These are phyloP conservation scores for Geranium brycei DNA, from an alignment of 345 rosid genomes.

Conservation along the genomic window DNA sequence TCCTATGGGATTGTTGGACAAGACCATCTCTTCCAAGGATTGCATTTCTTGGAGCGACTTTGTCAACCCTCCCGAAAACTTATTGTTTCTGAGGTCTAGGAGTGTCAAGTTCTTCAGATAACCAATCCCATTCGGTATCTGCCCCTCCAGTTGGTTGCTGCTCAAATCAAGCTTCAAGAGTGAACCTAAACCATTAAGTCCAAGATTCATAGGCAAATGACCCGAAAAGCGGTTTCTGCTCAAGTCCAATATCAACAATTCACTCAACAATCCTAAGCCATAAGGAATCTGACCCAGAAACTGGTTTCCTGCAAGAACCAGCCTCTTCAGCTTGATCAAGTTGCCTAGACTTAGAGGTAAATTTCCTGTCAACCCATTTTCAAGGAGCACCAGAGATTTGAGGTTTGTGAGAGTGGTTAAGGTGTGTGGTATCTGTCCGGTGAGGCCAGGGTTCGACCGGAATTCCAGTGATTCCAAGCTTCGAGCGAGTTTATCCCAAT, in stretches of 20 bases:
- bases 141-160: slow-evolving; percentile 48
- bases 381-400: slow-evolving; percentile 60
- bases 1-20: slow-evolving; percentile 51
- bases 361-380: slow-evolving; percentile 50
- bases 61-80: slow-evolving; percentile 52
- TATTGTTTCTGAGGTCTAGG: slow-evolving; percentile 65
- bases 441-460: slow-evolving; percentile 64
- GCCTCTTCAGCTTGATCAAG: slow-evolving; percentile 43
- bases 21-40: slow-evolving; percentile 49
- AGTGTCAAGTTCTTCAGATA: slow-evolving; percentile 55
- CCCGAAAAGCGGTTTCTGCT: slow-evolving; percentile 69
- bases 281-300: slow-evolving; percentile 51
- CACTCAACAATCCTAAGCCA: slow-evolving; percentile 27
- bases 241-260: slow-evolving; percentile 62
- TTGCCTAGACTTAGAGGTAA: slow-evolving; percentile 40
- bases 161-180: slow-evolving; percentile 79
- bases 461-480: slow-evolving; percentile 60
- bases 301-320: slow-evolving; percentile 59
- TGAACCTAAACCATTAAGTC: slow-evolving; percentile 29
- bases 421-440: slow-evolving; percentile 48
- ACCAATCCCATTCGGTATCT: slow-evolving; percentile 35
- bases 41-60: slow-evolving; percentile 40
- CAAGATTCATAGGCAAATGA: slow-evolving; percentile 37
- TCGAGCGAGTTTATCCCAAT: slow-evolving; percentile 45
- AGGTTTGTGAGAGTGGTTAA: slow-evolving; percentile 46